A percentile compares a stretch with the other conserved stretches of the same genome.
Evolutionary conservation across 257 asterid genomes (phyloP).

Genomic region (Nicotiana otophora): DNA sequence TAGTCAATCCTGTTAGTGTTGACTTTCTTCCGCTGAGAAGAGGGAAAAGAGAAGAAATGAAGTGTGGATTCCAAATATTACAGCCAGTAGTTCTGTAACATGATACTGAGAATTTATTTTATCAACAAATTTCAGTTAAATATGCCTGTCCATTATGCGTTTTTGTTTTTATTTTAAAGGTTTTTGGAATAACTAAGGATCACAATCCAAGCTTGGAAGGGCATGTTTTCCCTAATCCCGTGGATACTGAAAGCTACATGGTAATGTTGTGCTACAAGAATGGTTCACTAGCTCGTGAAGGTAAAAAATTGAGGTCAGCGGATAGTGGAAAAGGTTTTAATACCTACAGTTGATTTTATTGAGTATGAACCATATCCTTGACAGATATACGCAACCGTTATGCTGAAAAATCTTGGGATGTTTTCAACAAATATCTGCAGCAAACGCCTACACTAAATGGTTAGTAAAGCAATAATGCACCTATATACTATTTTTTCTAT

Average conservation of each 20-base stretch:
- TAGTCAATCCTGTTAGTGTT: not conserved
- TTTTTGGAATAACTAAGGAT: constrained; percentile 73
- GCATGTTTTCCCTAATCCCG: constrained; percentile 94
- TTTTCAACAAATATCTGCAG: constrained; percentile 53
- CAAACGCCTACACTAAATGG: constrained; percentile 79
- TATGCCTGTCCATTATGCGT: not conserved
- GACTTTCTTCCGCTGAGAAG: too few relatives aligned
- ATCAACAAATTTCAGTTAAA: not conserved
- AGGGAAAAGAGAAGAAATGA: not conserved
- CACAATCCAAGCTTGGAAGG: constrained; percentile 88
- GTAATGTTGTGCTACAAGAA: constrained; percentile 91
- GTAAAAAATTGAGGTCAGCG: constrained; percentile 23
- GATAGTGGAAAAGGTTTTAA: not conserved
- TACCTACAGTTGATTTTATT: not conserved
- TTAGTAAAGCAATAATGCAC: constrained; percentile 17
- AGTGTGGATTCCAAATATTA: not conserved
- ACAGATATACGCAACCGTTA: constrained; percentile 63
- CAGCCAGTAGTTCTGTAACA: not conserved
- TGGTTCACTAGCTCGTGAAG: constrained; percentile 97
- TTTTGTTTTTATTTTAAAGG: constrained; percentile 25
- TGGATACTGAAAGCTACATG: constrained; percentile 78
- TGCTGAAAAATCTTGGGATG: constrained; percentile 90
- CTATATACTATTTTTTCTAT: not conserved
- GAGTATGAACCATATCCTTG: not conserved
- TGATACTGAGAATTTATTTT: not conserved